Evolutionary conservation across 2,329 filamentous ascomycete species (phyloP).

Genomic region (Tetracladium maxilliforme): DNA sequence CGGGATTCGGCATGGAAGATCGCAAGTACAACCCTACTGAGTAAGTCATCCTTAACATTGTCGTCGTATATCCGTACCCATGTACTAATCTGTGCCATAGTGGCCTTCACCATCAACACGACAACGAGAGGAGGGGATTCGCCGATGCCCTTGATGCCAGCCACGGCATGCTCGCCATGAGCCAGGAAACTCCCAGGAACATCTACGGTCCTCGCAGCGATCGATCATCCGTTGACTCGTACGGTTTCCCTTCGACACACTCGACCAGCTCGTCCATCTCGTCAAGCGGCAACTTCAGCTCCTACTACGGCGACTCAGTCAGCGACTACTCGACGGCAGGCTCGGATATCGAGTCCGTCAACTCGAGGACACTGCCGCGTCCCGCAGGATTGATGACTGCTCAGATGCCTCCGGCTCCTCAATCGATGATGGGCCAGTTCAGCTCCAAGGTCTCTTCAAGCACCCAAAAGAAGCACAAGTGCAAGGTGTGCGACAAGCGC

Average conservation of each 20-base stretch:
- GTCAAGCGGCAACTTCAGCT: conserved; percentile 62
- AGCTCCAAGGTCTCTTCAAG: conserved; percentile 92
- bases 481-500: conserved; percentile 95
- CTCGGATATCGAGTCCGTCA: conserved; percentile 71
- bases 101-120: conserved; percentile 23
- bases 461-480: conserved; percentile 99
- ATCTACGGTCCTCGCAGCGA: conserved; percentile 62
- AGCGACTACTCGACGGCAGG: conserved; percentile 87
- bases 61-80: too few species aligned
- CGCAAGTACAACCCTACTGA: conserved; percentile 5
- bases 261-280: conserved; percentile 86
- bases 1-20: conserved; percentile 7
- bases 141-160: conserved; percentile 86
- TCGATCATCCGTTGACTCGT: conserved; percentile 68
- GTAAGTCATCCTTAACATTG: too few species aligned
- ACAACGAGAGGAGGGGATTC: too few species aligned
- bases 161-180: conserved; percentile 89
- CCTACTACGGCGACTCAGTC: conserved; percentile 73
- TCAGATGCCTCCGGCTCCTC: conserved; percentile 62
- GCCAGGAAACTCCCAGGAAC: conserved; percentile 84
- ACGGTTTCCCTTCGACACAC: conserved; percentile 77
- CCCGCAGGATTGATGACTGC: conserved; percentile 47
- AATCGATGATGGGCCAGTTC: conserved; percentile 98
- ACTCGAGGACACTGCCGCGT: conserved; percentile 70
- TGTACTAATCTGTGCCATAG: conserved; percentile 8